These are phyloP conservation scores for Apophysomyces ossiformis DNA, from an alignment of 371 early-diverging fungal species.

Conservation along the genomic window DNA sequence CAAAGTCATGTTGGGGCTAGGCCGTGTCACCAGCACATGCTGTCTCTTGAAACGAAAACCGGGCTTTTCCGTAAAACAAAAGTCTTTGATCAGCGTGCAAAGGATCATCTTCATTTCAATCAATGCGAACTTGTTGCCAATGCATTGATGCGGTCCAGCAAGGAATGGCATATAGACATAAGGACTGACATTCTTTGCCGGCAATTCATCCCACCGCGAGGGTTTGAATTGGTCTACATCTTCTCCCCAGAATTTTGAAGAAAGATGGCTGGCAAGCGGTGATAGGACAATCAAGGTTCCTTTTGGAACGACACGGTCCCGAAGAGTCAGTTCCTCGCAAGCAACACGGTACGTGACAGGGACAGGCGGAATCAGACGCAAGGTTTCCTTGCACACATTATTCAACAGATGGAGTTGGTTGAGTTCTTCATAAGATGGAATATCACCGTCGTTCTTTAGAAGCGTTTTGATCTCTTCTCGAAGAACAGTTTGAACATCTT, in stretches of 20 bases:
- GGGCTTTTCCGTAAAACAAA: constrained; percentile 28
- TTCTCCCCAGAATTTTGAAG: constrained; percentile 64
- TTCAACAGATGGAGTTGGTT: constrained; percentile 35
- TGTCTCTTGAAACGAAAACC: constrained; percentile 18
- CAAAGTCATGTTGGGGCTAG: constrained; percentile 29
- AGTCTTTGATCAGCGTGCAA: constrained; percentile 22
- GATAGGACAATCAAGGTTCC: constrained; percentile 52
- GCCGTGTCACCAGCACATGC: constrained; percentile 27
- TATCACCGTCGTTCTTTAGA: constrained; percentile 21
- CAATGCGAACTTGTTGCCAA: constrained; percentile 30
- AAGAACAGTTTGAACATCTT: constrained; percentile 43
- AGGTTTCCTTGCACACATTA: constrained; percentile 48
- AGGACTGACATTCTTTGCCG: constrained; percentile 32
- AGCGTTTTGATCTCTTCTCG: constrained; percentile 41
- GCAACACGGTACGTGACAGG: constrained; percentile 53
- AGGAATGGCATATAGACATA: constrained; percentile 67
- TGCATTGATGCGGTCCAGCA: constrained; percentile 44
- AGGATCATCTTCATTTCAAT: constrained; percentile 34
- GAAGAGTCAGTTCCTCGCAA: constrained; percentile 38
- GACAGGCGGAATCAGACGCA: constrained; percentile 54
- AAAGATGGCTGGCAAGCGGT: constrained; percentile 49
- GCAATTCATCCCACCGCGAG: constrained; percentile 58
- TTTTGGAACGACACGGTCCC: constrained; percentile 54
- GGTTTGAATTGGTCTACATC: constrained; percentile 68
- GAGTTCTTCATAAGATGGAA: constrained; percentile 39